phyloP scores from a whole-genome alignment of 1,139 yeast species.

The Trichomonascaceae sp. region DNA sequence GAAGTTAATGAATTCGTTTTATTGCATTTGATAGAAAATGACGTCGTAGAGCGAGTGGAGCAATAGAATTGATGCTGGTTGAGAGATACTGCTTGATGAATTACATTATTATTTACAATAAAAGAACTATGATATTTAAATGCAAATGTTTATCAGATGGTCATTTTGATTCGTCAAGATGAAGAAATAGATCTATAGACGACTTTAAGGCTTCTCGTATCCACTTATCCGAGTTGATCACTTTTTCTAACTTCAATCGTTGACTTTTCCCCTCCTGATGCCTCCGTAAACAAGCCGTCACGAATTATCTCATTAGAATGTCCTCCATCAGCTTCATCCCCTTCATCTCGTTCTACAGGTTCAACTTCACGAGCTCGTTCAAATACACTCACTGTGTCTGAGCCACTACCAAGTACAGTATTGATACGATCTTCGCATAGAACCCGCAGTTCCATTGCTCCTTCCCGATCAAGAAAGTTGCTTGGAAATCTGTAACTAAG shows the following conservation, averaged over 20 bases:
- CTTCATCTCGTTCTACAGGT: neutral
- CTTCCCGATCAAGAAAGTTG: slow-evolving; percentile 66
- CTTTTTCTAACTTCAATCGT: neutral
- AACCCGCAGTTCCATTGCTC: slow-evolving; percentile 60
- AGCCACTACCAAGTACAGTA: slow-evolving; percentile 5
- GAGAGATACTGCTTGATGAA: neutral
- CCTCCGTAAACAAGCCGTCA: neutral
- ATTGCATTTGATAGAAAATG: slow-evolving; percentile 5
- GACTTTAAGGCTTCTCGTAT: neutral
- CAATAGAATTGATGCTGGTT: neutral
- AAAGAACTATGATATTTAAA: neutral
- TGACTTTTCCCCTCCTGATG: neutral
- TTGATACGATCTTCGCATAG: slow-evolving; percentile 30
- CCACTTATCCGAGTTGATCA: neutral
- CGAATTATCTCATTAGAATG: neutral
- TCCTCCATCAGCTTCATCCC: neutral
- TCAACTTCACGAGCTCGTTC: neutral
- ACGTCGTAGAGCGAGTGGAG: neutral
- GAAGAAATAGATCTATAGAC: neutral
- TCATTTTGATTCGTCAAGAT: neutral
- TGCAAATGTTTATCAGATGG: neutral
- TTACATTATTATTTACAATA: neutral
- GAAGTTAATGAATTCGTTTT: slow-evolving; percentile 9
- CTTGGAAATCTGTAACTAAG: slow-evolving; percentile 80
- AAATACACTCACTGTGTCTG: slow-evolving; percentile 1